A percentile compares a stretch with the other conserved stretches of the same genome.
These are phyloP conservation scores for Lactifluus hygrophoroides DNA, from an alignment of 768 basidiomycete species.

Conservation along the genomic window DNA sequence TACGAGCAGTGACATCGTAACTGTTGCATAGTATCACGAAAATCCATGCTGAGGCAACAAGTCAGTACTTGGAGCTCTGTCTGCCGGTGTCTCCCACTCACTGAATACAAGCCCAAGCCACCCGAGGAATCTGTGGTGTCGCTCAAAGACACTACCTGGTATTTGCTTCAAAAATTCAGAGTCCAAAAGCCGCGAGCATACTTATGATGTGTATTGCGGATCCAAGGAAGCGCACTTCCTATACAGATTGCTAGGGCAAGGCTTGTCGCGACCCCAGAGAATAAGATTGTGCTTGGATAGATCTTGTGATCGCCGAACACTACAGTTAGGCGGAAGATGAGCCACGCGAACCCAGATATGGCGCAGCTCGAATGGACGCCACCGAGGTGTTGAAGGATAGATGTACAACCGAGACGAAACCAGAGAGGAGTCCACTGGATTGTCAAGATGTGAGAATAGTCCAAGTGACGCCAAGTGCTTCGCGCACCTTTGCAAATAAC, in stretches of 20 bases:
- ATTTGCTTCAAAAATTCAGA: neutral
- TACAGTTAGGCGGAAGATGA: constrained; percentile 52
- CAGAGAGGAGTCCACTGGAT: constrained; percentile 34
- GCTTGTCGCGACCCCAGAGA: constrained; percentile 53
- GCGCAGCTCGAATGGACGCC: constrained; percentile 76
- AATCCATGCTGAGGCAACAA: constrained; percentile 38
- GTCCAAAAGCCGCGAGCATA: constrained; percentile 27
- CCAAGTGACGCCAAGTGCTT: neutral
- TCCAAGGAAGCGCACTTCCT: constrained; percentile 66
- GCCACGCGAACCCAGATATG: constrained; percentile 60
- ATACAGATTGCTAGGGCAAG: constrained; percentile 50
- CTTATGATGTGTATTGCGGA: constrained; percentile 78
- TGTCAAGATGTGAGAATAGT: neutral
- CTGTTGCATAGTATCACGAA: constrained; percentile 61
- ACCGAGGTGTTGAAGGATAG: constrained; percentile 49
- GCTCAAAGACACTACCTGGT: constrained; percentile 57
- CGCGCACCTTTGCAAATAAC: constrained; percentile 31
- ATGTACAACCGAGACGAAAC: constrained; percentile 34
- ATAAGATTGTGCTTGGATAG: constrained; percentile 48
- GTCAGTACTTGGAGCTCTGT: neutral
- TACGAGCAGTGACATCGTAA: constrained; percentile 44
- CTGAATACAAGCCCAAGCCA: constrained; percentile 52
- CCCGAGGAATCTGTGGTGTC: constrained; percentile 71
- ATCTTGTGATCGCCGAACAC: constrained; percentile 42
- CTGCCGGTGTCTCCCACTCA: constrained; percentile 26